Percentiles rank a stretch among this genome's conserved stretches.
These are phyloP conservation scores for Candida sakaeoensis DNA, from an alignment of 805 yeast species.

Conservation along the genomic window DNA sequence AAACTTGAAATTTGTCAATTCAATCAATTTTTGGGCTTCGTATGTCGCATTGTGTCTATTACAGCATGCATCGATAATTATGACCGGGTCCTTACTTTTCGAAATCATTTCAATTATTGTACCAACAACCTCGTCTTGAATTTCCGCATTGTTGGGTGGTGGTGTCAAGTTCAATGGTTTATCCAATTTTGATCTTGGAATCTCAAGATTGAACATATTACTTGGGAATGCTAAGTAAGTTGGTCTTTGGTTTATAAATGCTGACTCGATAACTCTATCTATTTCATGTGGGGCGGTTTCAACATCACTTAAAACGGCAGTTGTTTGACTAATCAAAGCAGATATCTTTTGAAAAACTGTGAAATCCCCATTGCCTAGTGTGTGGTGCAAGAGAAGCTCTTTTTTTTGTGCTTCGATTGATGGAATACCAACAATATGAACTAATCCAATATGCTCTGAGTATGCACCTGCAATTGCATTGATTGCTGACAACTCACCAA, in stretches of 20 bases:
- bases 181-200: slow-evolving; percentile 21
- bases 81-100: slow-evolving; percentile 4
- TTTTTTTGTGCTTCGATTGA: slow-evolving; percentile 19
- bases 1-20: slow-evolving; percentile 49
- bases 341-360: slow-evolving; percentile 17
- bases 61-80: slow-evolving; percentile 49
- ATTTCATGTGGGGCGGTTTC: slow-evolving; percentile 50
- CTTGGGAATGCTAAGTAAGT: slow-evolving; percentile 80
- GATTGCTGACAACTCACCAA: slow-evolving; percentile 81
- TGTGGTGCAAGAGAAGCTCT: slow-evolving; percentile 11
- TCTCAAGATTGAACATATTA: slow-evolving; percentile 50
- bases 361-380: slow-evolving; percentile 38
- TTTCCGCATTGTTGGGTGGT: slow-evolving; percentile 2
- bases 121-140: slow-evolving; percentile 14
- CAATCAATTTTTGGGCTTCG: slow-evolving; percentile 41
- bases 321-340: slow-evolving; percentile 59
- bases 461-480: slow-evolving; percentile 80
- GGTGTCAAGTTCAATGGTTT: slow-evolving; percentile 12
- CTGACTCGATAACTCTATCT: slow-evolving; percentile 60
- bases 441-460: slow-evolving; percentile 73
- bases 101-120: slow-evolving; percentile 16
- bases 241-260: slow-evolving; percentile 61
- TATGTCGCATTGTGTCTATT: slow-evolving; percentile 55
- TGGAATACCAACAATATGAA: slow-evolving; percentile 78
- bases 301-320: slow-evolving; percentile 47